These are phyloP conservation scores for Neonectria faginata DNA, from an alignment of 2,329 filamentous ascomycete genomes.

Conservation along the genomic window DNA sequence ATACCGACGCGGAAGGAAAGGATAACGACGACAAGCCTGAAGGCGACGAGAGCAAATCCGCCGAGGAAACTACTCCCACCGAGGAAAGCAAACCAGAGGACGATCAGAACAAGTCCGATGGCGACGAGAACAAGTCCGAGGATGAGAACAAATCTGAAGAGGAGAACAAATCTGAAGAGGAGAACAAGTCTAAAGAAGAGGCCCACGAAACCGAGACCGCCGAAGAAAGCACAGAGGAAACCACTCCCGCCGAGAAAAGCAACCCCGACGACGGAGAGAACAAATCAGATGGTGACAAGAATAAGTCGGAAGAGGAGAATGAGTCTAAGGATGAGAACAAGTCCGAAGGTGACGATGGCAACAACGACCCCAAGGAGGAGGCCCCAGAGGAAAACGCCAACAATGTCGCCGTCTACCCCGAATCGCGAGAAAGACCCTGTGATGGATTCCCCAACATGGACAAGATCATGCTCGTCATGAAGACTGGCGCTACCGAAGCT, in stretches of 20 bases:
- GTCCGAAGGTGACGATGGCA: conserved; percentile 9
- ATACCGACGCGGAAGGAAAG: conserved; percentile 27
- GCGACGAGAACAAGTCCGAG: background rate
- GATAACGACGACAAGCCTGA: conserved; percentile 10
- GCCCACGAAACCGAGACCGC: background rate
- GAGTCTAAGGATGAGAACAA: conserved; percentile 17
- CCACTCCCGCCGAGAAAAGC: background rate
- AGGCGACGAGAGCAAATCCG: background rate
- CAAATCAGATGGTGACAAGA: conserved; percentile 12
- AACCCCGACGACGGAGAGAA: conserved; percentile 8
- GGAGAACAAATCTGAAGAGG: background rate
- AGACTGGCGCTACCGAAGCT: conserved; percentile 69
- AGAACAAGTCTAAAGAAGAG: conserved; percentile 4
- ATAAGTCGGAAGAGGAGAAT: background rate
- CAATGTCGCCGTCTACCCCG: conserved; percentile 19
- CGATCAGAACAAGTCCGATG: background rate
- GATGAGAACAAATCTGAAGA: background rate
- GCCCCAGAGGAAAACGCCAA: background rate
- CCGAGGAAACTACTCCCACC: background rate
- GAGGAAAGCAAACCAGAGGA: background rate
- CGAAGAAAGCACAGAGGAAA: background rate
- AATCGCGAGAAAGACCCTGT: conserved; percentile 46
- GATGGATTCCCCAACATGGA: conserved; percentile 56
- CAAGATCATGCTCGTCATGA: conserved; percentile 65
- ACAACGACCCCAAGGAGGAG: conserved; percentile 19